Base-by-base conservation (phyloP, 108 stramenopile species). In the Skeletonema menzelii region DNA sequence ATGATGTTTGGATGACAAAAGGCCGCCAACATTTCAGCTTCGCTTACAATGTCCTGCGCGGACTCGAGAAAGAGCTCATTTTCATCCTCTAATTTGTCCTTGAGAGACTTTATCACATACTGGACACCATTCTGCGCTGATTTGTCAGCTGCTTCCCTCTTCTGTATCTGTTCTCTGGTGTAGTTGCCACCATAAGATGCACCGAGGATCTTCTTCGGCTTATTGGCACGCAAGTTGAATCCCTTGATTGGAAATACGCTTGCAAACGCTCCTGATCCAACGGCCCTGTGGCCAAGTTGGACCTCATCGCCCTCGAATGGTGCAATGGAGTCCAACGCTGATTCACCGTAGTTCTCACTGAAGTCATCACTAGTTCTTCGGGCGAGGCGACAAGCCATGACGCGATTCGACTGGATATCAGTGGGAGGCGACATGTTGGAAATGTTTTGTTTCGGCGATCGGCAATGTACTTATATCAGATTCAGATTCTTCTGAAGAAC, bases 61-160 rank as follows among this genome's bases (percentile, higher is more conserved):
- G 57, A 14, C 4, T 3, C 22, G 31, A 15, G 57, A 5, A 58
- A 58, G 37, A 85, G 70, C 15, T 80, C 69, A 22, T 85, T 38
- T 4, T 30, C 14, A 4, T 58, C 57, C 19, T 58, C 57, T 0
- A 58, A 17, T 4, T 30, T 4, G 27, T 27, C 27, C 57, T 58
- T 58, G n/a, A 58, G 57, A n/a, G 13, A 30, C 20, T 58, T 58
- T 14, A 58, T 58, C 22, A 58, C 57, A 58, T 20, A 58, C 20
- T 58, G 22, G 40, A 15, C 40, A n/a, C 15, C 15, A 30, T 27
- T 31, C 13, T 58, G 2, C 14, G 15, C 57, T 20, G 27, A 27
- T 58, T 15, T 27, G 57, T 20, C 57, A 27, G 14, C 5, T 0
- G 57, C 20, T 15, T 58, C 57, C 14, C 57, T 27, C 57, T 58